Base-by-base conservation (phyloP, 2,329 filamentous ascomycete species). In the Zymoseptoria pseudotritici region DNA sequence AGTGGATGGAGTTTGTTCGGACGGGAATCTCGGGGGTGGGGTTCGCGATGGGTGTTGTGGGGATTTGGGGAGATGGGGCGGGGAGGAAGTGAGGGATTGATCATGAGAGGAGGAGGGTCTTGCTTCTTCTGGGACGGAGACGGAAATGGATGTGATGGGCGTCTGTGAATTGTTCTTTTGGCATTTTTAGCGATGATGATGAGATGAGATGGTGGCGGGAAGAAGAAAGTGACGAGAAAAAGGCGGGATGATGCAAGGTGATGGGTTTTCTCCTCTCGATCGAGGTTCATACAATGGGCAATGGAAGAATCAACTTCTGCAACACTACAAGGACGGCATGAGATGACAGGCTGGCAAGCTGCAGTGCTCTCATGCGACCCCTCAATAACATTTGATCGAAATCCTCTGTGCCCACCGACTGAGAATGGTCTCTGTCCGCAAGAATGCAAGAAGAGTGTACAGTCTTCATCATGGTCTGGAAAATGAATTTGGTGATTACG, bases 41-140 rank as follows among this genome's bases (percentile, higher is more conserved):
- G 2, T 80, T 80, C 66, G 70, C 71, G 11, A 77, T 80, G 76
- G 74, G 71, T 24, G 72, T 80, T 17, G 71, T 80, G 42, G 79
- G 79, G 0, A 70, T 81, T 50, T 81, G 79, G 79, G 79, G 79
- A 1, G 79, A 81, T 67, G 77, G 72, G 3, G 69, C 72, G 31
- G 72, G 57, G 58, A 60, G 46, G 50, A 52, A 52, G 50, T 21
- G 50, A 24, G 9, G 50, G 36, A 46, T 46, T n/a, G 36, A 46
- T n/a, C 5, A 46, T 46, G 17, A 6, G 36, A 46, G 17, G 36
- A 2, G 36, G 36, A 7, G 2, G 13, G 13, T 17, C 17, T 46
- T 17, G 36, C 36, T 46, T 46, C 13, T 46, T 1, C 1, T 8
- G 26, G 9, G 8, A 9, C 8, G 26, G 26, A 8, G 36, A 46